A percentile compares a stretch with the other conserved stretches of the same genome.
Conservation (phyloP, 192 early-diverging fungal species). For the Coemansia sp. region DNA sequence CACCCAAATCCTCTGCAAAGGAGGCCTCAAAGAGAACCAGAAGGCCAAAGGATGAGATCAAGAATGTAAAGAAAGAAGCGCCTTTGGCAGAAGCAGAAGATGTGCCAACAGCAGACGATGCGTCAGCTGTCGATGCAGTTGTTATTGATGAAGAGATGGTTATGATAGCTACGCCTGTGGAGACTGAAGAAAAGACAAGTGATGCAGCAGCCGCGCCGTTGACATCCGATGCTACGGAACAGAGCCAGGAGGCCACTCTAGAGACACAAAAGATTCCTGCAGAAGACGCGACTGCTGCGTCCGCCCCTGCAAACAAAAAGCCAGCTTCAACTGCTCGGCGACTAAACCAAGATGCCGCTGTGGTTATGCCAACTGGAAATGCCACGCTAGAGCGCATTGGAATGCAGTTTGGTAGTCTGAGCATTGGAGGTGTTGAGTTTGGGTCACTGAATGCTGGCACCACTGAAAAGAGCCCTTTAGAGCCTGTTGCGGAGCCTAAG, state of each 20-base stretch:
- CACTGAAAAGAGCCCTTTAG: conserved; percentile 25
- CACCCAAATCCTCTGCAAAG: conserved; percentile 33
- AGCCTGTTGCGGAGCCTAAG: conserved; percentile 23
- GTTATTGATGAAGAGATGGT: conserved; percentile 13
- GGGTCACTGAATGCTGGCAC: conserved; percentile 42
- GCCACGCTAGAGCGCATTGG: conserved; percentile 65
- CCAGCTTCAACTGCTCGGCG: conserved; percentile 58
- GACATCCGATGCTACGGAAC: conserved; percentile 10
- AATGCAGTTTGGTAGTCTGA: conserved; percentile 78
- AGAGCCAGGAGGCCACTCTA: conserved; percentile 8
- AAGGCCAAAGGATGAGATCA: conserved; percentile 12
- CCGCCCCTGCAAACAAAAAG: conserved; percentile 27
- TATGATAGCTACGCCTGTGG: conserved; percentile 8
- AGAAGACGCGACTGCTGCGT: not conserved
- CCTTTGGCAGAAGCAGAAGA: conserved; percentile 6
- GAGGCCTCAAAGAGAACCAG: conserved; percentile 25
- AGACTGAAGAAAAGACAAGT: conserved; percentile 3
- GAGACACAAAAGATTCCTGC: conserved; percentile 10
- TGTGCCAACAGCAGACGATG: not conserved
- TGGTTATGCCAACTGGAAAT: conserved; percentile 78
- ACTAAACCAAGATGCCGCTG: conserved; percentile 85
- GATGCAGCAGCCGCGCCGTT: not conserved
- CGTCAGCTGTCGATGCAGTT: conserved; percentile 4
- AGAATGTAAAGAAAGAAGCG: conserved; percentile 1
- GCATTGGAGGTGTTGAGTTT: conserved; percentile 58